phyloP scores from a whole-genome alignment of 768 basidiomycete genomes.

The Rhodocollybia butyracea region DNA sequence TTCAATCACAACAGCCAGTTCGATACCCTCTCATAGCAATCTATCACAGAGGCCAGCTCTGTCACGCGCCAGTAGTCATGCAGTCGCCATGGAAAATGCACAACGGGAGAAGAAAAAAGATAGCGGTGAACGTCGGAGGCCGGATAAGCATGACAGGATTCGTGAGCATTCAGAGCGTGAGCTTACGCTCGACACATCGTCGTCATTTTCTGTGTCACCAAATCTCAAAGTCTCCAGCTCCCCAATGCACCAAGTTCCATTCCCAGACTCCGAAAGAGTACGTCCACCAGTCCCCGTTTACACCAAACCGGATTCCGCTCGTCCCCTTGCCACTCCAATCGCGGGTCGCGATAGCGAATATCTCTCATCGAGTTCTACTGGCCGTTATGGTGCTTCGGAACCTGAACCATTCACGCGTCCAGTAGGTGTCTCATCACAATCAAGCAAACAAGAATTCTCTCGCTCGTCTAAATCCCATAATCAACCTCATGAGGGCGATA shows the following conservation, averaged over 20 bases:
- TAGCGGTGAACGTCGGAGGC: constrained; percentile 24
- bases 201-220: background rate
- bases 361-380: background rate
- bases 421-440: background rate
- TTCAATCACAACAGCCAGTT: constrained; percentile 15
- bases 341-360: background rate
- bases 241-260: background rate
- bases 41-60: constrained; percentile 23
- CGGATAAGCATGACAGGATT: constrained; percentile 25
- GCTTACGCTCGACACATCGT: background rate
- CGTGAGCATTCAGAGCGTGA: constrained; percentile 21
- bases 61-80: constrained; percentile 51
- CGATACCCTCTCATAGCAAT: constrained; percentile 12
- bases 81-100: constrained; percentile 44
- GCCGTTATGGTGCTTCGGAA: background rate
- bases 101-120: constrained; percentile 27
- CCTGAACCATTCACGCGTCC: background rate
- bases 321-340: background rate
- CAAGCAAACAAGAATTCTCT: background rate
- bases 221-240: background rate
- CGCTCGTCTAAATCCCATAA: background rate
- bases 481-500: background rate
- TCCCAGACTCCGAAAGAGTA: background rate
- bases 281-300: background rate
- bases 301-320: background rate